Evolutionary conservation across 108 stramenopile genomes (phyloP).

Genomic region (Bacterosira constricta): DNA sequence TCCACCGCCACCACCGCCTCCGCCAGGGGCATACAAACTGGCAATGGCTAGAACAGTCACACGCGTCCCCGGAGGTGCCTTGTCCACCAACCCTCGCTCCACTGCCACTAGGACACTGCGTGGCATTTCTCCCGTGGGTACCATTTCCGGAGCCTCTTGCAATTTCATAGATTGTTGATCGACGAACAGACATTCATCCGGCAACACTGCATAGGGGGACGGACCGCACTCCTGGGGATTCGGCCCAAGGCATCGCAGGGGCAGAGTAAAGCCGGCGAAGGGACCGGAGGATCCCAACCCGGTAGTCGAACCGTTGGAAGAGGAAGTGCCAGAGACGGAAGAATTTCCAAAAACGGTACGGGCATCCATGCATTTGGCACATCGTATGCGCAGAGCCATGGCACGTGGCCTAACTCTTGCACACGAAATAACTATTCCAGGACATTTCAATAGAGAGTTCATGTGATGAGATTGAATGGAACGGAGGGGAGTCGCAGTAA

Average conservation of each 20-base stretch:
- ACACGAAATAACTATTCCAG: slow-evolving; percentile 96
- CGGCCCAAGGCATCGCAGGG: slow-evolving; percentile 45
- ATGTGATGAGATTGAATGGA: slow-evolving; percentile 93
- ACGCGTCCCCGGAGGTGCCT: slow-evolving; percentile 94
- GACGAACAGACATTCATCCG: slow-evolving; percentile 91
- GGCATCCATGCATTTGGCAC: slow-evolving; percentile 81
- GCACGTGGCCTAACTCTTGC: slow-evolving; percentile 86
- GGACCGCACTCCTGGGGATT: slow-evolving; percentile 81
- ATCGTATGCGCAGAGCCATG: slow-evolving; percentile 76
- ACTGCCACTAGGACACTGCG: slow-evolving; percentile 89
- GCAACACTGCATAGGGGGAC: slow-evolving; percentile 85
- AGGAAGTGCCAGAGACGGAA: slow-evolving; percentile 7
- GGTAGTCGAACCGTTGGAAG: not conserved
- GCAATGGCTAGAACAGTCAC: slow-evolving; percentile 93
- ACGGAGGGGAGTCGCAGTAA: slow-evolving; percentile 83
- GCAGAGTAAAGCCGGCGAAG: slow-evolving; percentile 38
- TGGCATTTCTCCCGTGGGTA: slow-evolving; percentile 97
- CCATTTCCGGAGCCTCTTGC: slow-evolving; percentile 94
- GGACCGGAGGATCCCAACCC: slow-evolving; percentile 21
- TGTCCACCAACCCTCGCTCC: slow-evolving; percentile 92
- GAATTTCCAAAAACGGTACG: slow-evolving; percentile 57
- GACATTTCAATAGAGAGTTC: slow-evolving; percentile 89
- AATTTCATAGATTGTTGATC: slow-evolving; percentile 98
- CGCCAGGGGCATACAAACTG: slow-evolving; percentile 70
- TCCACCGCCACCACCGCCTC: slow-evolving; percentile 28